Evolutionary conservation across 164 flowering plant species (phyloP), one percentile per base, ranked within the genome.

Genomic region (Aristolochia californica): DNA sequence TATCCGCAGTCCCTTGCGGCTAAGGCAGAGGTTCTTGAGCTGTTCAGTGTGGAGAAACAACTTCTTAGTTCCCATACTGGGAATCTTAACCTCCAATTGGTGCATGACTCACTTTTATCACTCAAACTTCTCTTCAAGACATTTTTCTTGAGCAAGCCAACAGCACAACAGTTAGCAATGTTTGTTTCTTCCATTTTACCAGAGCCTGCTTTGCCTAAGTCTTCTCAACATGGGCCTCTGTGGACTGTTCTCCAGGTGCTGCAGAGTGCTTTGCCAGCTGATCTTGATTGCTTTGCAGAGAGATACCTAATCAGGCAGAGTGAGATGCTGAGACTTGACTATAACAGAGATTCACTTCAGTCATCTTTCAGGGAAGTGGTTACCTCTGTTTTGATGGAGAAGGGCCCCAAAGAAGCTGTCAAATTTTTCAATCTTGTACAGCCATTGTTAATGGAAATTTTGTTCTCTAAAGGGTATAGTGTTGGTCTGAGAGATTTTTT

Each of bases 1-100:
- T 93, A 87, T 67, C 99, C 97, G 0, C 97, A 89, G 72, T 85
- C 93, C 4, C 81, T 80, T 27, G 77, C 85, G 7, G 99, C 97
- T 16, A 93, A 82, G 66, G 93, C 99, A 5, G 99, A 93, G 60
- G 99, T 80, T n/a, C 13, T 80, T 55, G 96, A 89, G 74, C 77
- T 93, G 15, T 93, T 93, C 62, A 74, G 89, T 10, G 91, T 93
- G 53, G 97, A 87, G 21, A 83, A 90, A 25, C 99, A 93, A 61
- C 53, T 93, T 57, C 78, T 79, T 23, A 93, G 99, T 72, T 93
- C 99, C 5, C 99, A 89, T 40, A 89, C 72, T 70, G 96, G 95
- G 8, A 73, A 64, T 23, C 78, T 90, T 15, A 89, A 79, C 68
- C 64, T 93, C 73, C 97, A 93, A 57, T 60, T 89, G 53, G 77